phyloP scores from a whole-genome alignment of 805 yeast genomes.

The Isabelozyma pseudorhagii region DNA sequence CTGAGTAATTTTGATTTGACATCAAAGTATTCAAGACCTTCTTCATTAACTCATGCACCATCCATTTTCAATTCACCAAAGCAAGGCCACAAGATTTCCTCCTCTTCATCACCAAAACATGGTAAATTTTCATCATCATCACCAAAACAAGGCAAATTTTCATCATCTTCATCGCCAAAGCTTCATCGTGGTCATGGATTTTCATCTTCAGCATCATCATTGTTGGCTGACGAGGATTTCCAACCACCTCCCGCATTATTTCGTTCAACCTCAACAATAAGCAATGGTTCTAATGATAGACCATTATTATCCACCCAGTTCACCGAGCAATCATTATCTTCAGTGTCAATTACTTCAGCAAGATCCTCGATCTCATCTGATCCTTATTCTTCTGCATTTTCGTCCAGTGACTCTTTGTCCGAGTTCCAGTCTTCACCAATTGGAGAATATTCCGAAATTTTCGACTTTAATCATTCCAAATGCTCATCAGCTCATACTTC shows the following conservation, averaged over 20 bases:
- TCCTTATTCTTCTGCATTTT: constrained; percentile 14
- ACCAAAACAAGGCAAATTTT: too few relatives aligned
- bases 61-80: too few relatives aligned
- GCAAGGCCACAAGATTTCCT: too few relatives aligned
- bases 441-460: constrained; percentile 22
- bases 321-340: constrained; percentile 3
- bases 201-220: neutral
- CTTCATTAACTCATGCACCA: too few relatives aligned
- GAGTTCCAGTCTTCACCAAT: constrained; percentile 23
- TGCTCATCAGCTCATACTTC: too few relatives aligned
- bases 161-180: too few relatives aligned
- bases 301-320: constrained; percentile 12
- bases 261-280: constrained; percentile 1
- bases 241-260: constrained; percentile 28
- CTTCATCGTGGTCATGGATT: too few relatives aligned
- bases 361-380: constrained; percentile 26
- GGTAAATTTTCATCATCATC: too few relatives aligned
- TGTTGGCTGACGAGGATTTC: constrained; percentile 15
- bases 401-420: constrained; percentile 28
- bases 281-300: constrained; percentile 3
- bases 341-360: constrained; percentile 22
- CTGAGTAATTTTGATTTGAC: too few relatives aligned
- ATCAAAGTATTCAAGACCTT: too few relatives aligned
- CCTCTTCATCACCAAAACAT: too few relatives aligned
- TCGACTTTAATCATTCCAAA: constrained; percentile 8